Evolutionary conservation across 2,329 filamentous ascomycete genomes (phyloP), one percentile per base, ranked within the genome.

Genomic region (Fusarium continuum): DNA sequence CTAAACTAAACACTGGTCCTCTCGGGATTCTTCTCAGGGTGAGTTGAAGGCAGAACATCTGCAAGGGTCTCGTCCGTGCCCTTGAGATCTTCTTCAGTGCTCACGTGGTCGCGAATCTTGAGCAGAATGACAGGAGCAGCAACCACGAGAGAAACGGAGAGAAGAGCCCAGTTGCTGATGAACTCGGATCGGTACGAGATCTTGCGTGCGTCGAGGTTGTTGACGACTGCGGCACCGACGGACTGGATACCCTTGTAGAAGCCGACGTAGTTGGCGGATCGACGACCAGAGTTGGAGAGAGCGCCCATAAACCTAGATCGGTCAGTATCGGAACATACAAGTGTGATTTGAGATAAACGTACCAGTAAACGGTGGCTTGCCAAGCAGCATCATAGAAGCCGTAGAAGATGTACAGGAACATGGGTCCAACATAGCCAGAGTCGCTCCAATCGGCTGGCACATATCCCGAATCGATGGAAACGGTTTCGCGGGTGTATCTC

Each of bases 341-440:
- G 1, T 5, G 8, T 2, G 31, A 81, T 83, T 3, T 80, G 2
- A 14, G 16, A 3, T 2, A 1, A 13, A 90, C 92, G 73, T 87
- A 92, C 93, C 93, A 97, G 82, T 98, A 97, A 44, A 93, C 88
- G 71, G 83, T 88, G 0, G 92, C 94, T 80, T 98, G 94, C 89
- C 92, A 97, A 50, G 88, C 86, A 36, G 93, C 92, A 74, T 97
- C 94, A 69, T 89, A 95, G 76, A 95, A 89, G 34, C 92, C 92
- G 74, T 95, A 96, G 77, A 93, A 93, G 71, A 96, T 91, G 80
- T 93, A 96, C 47, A 96, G 79, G 75, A 96, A 92, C 86, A 96
- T 91, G 11, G 91, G 91, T 0, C 90, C 92, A 55, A 89, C 82
- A 73, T 90, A 95, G 19, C 63, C 86, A 23, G 81, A 77, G 51